A percentile compares a stretch with the other conserved stretches of the same genome.
Evolutionary conservation across 768 basidiomycete genomes (phyloP).

Genomic region (Russula sp.): DNA sequence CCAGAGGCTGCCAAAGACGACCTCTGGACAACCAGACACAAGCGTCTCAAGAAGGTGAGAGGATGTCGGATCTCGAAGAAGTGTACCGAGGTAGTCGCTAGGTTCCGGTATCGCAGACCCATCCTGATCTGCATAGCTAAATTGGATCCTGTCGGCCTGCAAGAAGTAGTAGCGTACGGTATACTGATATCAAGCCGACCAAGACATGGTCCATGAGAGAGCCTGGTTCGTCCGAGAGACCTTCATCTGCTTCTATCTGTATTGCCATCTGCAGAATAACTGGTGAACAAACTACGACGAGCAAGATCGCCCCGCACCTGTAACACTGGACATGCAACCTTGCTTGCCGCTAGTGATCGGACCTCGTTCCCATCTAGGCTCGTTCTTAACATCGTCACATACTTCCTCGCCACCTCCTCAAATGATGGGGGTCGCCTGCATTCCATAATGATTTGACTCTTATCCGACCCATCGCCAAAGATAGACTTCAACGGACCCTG

Average conservation of each 20-base stretch:
- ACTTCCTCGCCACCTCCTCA: slow-evolving; percentile 32
- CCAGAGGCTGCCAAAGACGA: slow-evolving; percentile 68
- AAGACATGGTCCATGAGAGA: slow-evolving; percentile 80
- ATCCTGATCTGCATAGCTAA: slow-evolving; percentile 32
- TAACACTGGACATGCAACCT: slow-evolving; percentile 69
- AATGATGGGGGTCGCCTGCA: slow-evolving; percentile 39
- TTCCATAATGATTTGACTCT: slow-evolving; percentile 23
- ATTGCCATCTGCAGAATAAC: slow-evolving; percentile 54
- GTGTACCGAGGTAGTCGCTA: slow-evolving; percentile 73
- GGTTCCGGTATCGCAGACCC: slow-evolving; percentile 36
- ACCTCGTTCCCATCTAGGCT: slow-evolving; percentile 63
- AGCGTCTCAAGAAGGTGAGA: slow-evolving; percentile 88
- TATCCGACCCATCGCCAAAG: slow-evolving; percentile 40
- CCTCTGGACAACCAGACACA: slow-evolving; percentile 50
- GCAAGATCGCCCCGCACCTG: slow-evolving; percentile 40
- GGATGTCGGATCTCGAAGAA: slow-evolving; percentile 79
- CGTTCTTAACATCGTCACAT: slow-evolving; percentile 47
- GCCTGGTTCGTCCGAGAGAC: slow-evolving; percentile 46
- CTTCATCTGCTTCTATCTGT: slow-evolving; percentile 70
- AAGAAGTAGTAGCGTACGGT: slow-evolving; percentile 39
- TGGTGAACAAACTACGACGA: slow-evolving; percentile 8
- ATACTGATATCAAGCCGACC: slow-evolving; percentile 62
- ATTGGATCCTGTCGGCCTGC: not conserved
- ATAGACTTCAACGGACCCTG: slow-evolving; percentile 80
- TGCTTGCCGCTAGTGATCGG: slow-evolving; percentile 65